Evolutionary conservation across 1,284 basidiomycete species (phyloP).

Genomic region (Ustilago tritici): DNA sequence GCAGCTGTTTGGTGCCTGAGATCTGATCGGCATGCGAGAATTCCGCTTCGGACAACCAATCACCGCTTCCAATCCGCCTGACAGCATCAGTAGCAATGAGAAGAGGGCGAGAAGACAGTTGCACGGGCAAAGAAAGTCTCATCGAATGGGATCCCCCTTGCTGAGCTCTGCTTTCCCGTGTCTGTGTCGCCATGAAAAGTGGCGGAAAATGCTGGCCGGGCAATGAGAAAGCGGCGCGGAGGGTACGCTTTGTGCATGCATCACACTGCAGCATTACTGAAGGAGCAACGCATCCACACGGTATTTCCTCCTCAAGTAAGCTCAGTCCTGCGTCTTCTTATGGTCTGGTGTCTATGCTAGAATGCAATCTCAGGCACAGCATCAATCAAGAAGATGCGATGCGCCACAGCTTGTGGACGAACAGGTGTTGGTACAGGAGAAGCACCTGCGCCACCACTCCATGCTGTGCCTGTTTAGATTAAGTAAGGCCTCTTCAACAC

Average conservation of each 20-base stretch:
- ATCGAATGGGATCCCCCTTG: background rate
- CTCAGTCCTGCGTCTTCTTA: background rate
- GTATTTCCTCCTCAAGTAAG: background rate
- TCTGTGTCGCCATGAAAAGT: background rate
- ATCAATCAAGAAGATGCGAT: background rate
- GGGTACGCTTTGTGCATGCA: background rate
- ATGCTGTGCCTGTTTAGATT: background rate
- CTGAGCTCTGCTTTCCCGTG: slow-evolving; percentile 2
- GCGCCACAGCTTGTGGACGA: background rate
- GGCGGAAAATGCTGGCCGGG: background rate
- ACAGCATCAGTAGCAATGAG: no score
- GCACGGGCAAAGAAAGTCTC: background rate
- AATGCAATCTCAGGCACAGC: background rate
- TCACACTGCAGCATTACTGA: background rate
- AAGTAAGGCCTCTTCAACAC: background rate
- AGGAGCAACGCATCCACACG: background rate
- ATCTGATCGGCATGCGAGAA: background rate
- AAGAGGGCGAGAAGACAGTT: background rate
- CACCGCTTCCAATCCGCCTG: background rate
- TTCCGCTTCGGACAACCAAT: background rate
- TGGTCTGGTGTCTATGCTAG: background rate
- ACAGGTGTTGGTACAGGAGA: background rate
- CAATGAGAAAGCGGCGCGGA: background rate
- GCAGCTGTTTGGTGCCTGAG: background rate
- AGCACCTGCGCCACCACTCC: background rate